These are phyloP conservation scores for Pyracantha coccinea DNA, from an alignment of 331 rosid species.

Conservation along the genomic window DNA sequence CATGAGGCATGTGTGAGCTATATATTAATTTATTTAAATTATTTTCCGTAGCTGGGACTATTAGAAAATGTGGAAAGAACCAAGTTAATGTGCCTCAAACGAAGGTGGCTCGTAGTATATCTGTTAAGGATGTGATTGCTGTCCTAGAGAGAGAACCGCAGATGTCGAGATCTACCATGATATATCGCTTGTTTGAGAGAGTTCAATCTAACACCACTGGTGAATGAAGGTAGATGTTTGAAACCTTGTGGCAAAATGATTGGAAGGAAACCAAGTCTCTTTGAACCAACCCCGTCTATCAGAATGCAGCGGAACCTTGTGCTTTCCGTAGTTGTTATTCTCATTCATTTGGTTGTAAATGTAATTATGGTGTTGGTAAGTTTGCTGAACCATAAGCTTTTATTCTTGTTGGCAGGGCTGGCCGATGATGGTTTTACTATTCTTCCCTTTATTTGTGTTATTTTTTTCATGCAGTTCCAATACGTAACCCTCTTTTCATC, in stretches of 20 bases:
- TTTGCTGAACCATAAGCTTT: background rate
- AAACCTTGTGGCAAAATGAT: background rate
- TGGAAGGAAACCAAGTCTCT: no score
- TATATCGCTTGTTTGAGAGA: slow-evolving; percentile 61
- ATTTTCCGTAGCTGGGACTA: slow-evolving; percentile 15
- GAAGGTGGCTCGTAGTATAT: slow-evolving; percentile 55
- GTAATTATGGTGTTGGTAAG: background rate
- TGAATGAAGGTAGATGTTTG: background rate
- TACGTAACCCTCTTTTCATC: no score
- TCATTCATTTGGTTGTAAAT: background rate
- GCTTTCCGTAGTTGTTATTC: background rate
- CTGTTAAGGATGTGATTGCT: slow-evolving; percentile 76
- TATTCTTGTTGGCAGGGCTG: background rate
- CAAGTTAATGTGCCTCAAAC: slow-evolving; percentile 39
- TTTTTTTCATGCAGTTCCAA: no score
- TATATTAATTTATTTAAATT: background rate
- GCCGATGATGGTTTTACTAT: background rate
- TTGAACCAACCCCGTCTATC: background rate
- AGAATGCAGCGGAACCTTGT: background rate
- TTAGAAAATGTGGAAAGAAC: slow-evolving; percentile 51
- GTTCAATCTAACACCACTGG: slow-evolving; percentile 30
- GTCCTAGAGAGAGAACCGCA: slow-evolving; percentile 93
- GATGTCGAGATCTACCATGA: slow-evolving; percentile 64
- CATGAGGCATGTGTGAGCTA: background rate
- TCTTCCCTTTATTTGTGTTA: background rate